Percentiles rank a stretch among this genome's conserved stretches.
phyloP scores from a whole-genome alignment of 2,329 filamentous ascomycete species.

The Gliomastix tumulicola region DNA sequence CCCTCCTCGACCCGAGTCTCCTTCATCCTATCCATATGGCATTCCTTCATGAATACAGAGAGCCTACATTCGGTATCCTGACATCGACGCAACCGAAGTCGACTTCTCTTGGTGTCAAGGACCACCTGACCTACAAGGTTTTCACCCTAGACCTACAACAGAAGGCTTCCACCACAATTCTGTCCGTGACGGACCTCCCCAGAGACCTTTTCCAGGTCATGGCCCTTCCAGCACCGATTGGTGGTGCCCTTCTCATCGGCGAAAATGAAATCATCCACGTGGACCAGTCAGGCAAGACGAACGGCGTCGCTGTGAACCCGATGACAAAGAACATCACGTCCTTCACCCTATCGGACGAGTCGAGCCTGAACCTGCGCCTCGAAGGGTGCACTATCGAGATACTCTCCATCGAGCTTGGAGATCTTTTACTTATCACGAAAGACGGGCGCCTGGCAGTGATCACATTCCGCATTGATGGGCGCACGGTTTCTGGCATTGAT shows the following conservation, averaged over 20 bases:
- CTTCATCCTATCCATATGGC: constrained; percentile 86
- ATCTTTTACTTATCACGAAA: constrained; percentile 75
- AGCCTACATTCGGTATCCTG: constrained; percentile 93
- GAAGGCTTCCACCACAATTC: constrained; percentile 83
- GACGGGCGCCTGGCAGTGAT: constrained; percentile 70
- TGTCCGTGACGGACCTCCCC: constrained; percentile 78
- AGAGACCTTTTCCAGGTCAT: constrained; percentile 81
- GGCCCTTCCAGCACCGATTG: constrained; percentile 77
- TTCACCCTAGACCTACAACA: constrained; percentile 94
- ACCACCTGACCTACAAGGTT: constrained; percentile 84
- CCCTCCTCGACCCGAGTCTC: constrained; percentile 79
- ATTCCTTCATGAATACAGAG: constrained; percentile 94
- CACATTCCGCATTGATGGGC: constrained; percentile 80
- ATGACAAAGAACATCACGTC: constrained; percentile 78
- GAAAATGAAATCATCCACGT: constrained; percentile 90
- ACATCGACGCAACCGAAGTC: constrained; percentile 70
- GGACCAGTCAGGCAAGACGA: constrained; percentile 90
- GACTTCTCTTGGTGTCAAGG: constrained; percentile 73
- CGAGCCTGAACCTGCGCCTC: constrained; percentile 68
- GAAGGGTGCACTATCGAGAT: constrained; percentile 76
- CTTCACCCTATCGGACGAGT: constrained; percentile 82
- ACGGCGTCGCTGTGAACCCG: constrained; percentile 85
- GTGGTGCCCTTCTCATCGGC: constrained; percentile 80
- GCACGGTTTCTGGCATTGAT: constrained; percentile 82
- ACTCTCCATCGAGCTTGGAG: constrained; percentile 68